Evolutionary conservation across 2,329 filamentous ascomycete species (phyloP), one percentile per base, ranked within the genome.

Genomic region (Zalaria sp.): DNA sequence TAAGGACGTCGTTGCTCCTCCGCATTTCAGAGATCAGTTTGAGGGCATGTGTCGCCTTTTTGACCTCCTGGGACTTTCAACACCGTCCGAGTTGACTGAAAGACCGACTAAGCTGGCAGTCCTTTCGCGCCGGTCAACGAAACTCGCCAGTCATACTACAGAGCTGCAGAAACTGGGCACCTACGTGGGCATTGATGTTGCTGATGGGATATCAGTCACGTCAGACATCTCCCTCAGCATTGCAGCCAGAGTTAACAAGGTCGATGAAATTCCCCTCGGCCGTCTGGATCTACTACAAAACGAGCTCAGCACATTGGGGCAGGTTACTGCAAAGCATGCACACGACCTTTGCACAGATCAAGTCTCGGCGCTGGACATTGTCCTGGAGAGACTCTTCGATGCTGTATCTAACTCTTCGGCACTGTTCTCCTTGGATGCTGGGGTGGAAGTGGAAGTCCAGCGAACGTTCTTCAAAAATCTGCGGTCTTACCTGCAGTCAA

Each of bases 41-140:
- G 66, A 69, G 50, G 56, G 58, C 9, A 48, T 69, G 25, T 65
- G 63, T 47, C 65, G 69, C 47, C 66, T 65, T 41, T 57, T 61
- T 35, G 64, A 68, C 26, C 38, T 44, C 32, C 27, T 43, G 11
- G 3, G 7, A 32, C 29, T 32, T 32, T n/a, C 7, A 7, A 34
- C 5, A 39, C 25, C 10, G 41, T 36, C 9, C 42, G 40, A 4
- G 25, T 40, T n/a, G 28, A 43, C 9, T 10, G 10, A 18, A 34
- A 40, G 10, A 9, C 40, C 5, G 29, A 40, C 35, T 27, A 34
- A 5, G 39, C 39, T 11, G 37, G 18, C 37, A 27, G 32, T 41
- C 25, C 39, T 44, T 27, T 35, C 43, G 9, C 37, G 38, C 25
- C 35, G 38, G 35, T 36, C 43, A 5, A 41, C 39, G 10, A 44